Evolutionary conservation across 1,284 basidiomycete species (phyloP).

Genomic region (Ceratobasidium theobromae): DNA sequence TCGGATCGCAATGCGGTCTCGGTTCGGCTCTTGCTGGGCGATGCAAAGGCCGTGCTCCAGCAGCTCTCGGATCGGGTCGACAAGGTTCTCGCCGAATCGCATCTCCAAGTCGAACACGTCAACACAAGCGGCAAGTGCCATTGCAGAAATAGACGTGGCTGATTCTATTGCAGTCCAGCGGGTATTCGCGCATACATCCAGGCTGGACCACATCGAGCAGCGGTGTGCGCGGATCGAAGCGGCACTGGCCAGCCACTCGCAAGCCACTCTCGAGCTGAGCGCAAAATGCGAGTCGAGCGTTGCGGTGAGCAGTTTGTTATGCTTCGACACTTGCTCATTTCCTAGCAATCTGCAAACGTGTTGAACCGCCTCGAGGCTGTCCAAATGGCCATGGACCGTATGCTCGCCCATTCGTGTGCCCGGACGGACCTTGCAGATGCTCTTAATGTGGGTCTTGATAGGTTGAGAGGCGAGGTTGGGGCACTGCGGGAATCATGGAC

Average conservation of each 20-base stretch:
- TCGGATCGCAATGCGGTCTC: constrained; percentile 17
- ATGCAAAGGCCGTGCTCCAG: constrained; percentile 16
- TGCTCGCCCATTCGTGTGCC: not conserved
- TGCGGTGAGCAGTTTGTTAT: too few relatives aligned
- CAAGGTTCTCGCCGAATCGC: not conserved
- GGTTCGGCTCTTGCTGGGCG: constrained; percentile 20
- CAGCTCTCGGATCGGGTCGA: constrained; percentile 27
- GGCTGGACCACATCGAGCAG: not conserved
- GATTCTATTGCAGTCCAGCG: constrained; percentile 22
- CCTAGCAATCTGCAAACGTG: too few relatives aligned
- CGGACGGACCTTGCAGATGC: not conserved
- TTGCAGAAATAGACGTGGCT: too few relatives aligned
- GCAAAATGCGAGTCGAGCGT: constrained; percentile 2
- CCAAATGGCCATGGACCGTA: constrained; percentile 3
- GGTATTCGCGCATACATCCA: constrained; percentile 26
- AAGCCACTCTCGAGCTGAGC: not conserved
- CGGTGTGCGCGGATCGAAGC: constrained; percentile 5
- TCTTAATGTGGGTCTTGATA: not conserved
- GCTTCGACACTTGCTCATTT: too few relatives aligned
- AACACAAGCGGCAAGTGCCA: too few relatives aligned
- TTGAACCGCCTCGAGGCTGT: not conserved
- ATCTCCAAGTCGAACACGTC: too few relatives aligned
- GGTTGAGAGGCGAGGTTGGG: not conserved
- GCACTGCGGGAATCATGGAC: not conserved
- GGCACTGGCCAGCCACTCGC: not conserved